Conservation (phyloP, 306 rosid species). For the Pterocarpus santalinus region DNA sequence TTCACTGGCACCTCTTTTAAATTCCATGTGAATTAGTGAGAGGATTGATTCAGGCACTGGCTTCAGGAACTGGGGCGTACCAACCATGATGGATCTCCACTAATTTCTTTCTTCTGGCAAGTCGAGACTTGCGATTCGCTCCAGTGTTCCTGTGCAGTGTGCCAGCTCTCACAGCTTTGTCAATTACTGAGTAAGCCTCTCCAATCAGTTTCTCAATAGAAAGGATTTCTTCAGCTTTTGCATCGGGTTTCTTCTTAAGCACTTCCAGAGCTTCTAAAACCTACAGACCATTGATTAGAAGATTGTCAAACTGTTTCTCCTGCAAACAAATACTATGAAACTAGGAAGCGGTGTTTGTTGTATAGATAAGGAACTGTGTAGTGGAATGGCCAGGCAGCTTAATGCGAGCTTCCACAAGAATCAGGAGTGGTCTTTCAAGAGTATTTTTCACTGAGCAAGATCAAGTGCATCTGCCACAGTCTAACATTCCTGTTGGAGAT, state of each 20-base stretch:
- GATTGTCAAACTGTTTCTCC: neutral
- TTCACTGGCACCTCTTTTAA: conserved; percentile 37
- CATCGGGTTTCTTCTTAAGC: conserved; percentile 83
- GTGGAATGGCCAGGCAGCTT: neutral
- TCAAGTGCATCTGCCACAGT: conserved; percentile 8
- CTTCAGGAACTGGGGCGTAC: conserved; percentile 73
- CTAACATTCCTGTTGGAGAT: neutral
- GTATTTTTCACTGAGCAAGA: neutral
- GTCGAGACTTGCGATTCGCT: conserved; percentile 89
- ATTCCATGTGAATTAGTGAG: conserved; percentile 22
- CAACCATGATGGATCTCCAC: conserved; percentile 96
- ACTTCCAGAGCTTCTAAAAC: conserved; percentile 86
- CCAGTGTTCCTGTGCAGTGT: conserved; percentile 91
- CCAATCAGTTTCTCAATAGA: conserved; percentile 88
- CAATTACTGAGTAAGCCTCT: conserved; percentile 90
- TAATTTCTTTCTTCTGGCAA: conserved; percentile 91
- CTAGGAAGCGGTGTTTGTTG: neutral
- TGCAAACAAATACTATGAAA: conserved; percentile 14
- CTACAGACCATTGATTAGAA: conserved; percentile 54
- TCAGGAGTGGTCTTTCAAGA: neutral
- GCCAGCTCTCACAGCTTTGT: conserved; percentile 94
- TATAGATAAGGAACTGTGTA: neutral
- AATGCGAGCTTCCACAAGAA: conserved; percentile 22
- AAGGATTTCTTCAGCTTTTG: conserved; percentile 76
- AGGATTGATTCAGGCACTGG: conserved; percentile 53